These are phyloP conservation scores for Cladophialophora bantiana DNA, from an alignment of 2,329 filamentous ascomycete species.

Conservation along the genomic window DNA sequence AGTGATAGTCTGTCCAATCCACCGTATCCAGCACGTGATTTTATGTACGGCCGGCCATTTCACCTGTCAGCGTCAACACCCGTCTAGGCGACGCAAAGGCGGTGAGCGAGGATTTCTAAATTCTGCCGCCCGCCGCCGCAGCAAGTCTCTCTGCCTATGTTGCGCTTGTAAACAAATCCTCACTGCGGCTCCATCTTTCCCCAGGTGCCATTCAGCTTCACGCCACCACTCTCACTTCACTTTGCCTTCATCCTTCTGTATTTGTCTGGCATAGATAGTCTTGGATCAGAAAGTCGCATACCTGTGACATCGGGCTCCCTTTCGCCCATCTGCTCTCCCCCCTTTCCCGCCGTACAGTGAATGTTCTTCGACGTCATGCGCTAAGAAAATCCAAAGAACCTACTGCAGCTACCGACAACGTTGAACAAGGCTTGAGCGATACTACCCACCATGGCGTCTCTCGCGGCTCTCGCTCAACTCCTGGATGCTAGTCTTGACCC, in stretches of 20 bases:
- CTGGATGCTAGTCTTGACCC: conserved; percentile 91
- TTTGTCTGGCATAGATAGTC: neutral
- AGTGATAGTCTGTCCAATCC: neutral
- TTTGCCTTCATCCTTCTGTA: neutral
- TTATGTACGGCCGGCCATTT: neutral
- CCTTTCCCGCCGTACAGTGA: neutral
- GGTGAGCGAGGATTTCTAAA: neutral
- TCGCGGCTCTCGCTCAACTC: conserved; percentile 71
- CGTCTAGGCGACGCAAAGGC: no score
- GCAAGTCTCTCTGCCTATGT: neutral
- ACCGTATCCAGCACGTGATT: neutral
- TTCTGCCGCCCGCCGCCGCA: neutral
- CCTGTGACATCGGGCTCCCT: neutral
- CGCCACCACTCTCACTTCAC: neutral
- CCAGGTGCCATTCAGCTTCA: neutral
- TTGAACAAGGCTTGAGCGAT: neutral
- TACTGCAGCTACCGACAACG: neutral
- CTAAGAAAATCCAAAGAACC: neutral
- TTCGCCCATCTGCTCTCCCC: neutral
- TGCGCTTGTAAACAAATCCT: neutral
- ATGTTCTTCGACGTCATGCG: neutral
- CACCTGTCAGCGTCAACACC: no score
- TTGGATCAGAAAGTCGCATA: neutral
- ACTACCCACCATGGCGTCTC: conserved; percentile 57
- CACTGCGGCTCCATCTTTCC: neutral